Base-by-base conservation (phyloP, 768 basidiomycete species). In the Russula griseocarnosa region DNA sequence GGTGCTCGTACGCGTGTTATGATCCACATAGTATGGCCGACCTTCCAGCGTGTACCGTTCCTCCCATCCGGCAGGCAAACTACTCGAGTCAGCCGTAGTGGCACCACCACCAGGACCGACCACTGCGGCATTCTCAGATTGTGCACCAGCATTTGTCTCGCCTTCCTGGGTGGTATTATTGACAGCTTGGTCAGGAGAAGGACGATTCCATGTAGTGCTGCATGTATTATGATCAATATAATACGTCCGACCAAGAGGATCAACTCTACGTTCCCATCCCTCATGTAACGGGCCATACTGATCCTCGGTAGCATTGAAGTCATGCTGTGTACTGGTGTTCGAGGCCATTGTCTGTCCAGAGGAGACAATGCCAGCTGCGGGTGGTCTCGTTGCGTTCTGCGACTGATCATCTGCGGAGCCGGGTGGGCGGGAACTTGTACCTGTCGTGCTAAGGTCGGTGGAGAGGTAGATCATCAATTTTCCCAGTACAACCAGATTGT, bases 151-250 rank as follows among this genome's bases (percentile, higher is more conserved):
- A 32, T 32, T 32, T 32, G 7, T 32, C 32, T 32, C 32, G 32
- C 32, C 32, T 32, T 32, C 32, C 32, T 32, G 32, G 32, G 32
- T 32, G 32, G 7, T 7, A 9, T 32, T 1, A 8, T 32, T 32
- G 32, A 32, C 32, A 32, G 8, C 32, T 50, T 89, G 87, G 71
- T 81, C 93, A 14, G 83, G 76, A 28, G 87, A 91, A 8, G 96
- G 96, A 18, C 97, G 79, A 73, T 93, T 95, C 97, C 97, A 99
- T 0, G 97, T 98, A 8, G 97, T 99, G 14, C 90, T 92, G 61
- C 97, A 88, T 10, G 92, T 93, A 74, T 98, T 98, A 77, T 98
- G 97, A 73, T 99, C 97, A 60, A 99, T 97, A 74, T 98, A 99
- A 74, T 99, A 99, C 8, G 93, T 96, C 61, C 97, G 80, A 10